These are phyloP conservation scores for Chaetoscypha palmicola DNA, from an alignment of 2,329 filamentous ascomycete species.

Conservation along the genomic window DNA sequence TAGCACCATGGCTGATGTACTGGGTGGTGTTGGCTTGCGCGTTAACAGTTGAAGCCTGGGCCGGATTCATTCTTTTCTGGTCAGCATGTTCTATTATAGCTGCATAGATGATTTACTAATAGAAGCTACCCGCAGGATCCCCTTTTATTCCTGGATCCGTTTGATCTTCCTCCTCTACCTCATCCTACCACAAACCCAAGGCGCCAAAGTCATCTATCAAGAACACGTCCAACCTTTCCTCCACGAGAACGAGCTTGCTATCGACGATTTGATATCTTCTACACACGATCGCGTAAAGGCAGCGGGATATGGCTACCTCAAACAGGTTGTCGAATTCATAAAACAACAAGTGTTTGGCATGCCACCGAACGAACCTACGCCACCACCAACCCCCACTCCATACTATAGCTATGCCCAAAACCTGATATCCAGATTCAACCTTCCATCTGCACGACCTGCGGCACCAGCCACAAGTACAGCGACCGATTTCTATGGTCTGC, in stretches of 20 bases:
- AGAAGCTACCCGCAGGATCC: constrained; percentile 50
- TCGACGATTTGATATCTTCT: constrained; percentile 82
- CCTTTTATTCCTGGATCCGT: constrained; percentile 89
- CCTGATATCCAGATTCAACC: constrained; percentile 77
- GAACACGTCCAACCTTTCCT: constrained; percentile 84
- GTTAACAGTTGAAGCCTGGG: constrained; percentile 78
- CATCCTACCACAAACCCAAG: constrained; percentile 94
- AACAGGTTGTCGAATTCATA: constrained; percentile 61
- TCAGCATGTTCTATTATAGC: constrained; percentile 32
- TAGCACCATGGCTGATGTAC: constrained; percentile 99
- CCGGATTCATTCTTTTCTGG: constrained; percentile 80
- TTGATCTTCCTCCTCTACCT: constrained; percentile 86
- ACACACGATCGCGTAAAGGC: constrained; percentile 71
- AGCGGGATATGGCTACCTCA: constrained; percentile 70
- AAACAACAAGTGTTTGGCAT: constrained; percentile 75
- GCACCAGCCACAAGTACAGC: constrained; percentile 36
- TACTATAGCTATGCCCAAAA: constrained; percentile 63
- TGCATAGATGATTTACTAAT: constrained; percentile 3
- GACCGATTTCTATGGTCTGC: constrained; percentile 67
- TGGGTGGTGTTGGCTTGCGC: constrained; percentile 87
- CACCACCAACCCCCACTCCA: constrained; percentile 40
- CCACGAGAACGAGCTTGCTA: constrained; percentile 74
- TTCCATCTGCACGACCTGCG: constrained; percentile 59
- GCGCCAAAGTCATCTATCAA: constrained; percentile 79
- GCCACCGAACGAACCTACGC: constrained; percentile 46